Conservation (phyloP, 345 rosid genomes). For the Physaria fendleri region DNA sequence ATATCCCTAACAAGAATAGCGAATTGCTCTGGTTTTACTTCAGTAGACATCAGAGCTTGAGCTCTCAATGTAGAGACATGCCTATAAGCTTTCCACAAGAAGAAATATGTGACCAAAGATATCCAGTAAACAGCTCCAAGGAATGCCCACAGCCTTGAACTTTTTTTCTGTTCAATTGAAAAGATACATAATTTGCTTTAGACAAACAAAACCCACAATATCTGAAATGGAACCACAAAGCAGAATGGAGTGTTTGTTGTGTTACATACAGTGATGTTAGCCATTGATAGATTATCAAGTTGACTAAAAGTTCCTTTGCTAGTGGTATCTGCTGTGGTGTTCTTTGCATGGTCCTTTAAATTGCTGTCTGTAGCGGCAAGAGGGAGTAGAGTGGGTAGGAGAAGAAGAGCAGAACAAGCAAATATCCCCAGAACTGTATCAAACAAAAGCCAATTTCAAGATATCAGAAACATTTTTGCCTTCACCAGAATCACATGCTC, state of each 20-base stretch:
- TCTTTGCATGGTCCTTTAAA: not conserved
- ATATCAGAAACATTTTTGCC: constrained; percentile 11
- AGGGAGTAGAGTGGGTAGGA: constrained; percentile 76
- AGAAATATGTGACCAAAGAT: constrained; percentile 65
- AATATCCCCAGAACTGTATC: constrained; percentile 63
- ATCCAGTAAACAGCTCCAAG: constrained; percentile 60
- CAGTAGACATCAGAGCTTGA: constrained; percentile 58
- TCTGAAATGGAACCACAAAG: not conserved
- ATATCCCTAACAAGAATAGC: constrained; percentile 78
- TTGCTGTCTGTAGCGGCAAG: constrained; percentile 53
- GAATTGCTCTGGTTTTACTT: constrained; percentile 66
- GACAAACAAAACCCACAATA: not conserved
- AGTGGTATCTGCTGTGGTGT: constrained; percentile 19
- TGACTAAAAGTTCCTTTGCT: constrained; percentile 58
- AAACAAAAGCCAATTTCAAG: constrained; percentile 8
- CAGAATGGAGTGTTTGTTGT: not conserved
- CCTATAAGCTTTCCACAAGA: constrained; percentile 76
- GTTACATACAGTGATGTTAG: constrained; percentile 53
- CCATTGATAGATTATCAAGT: constrained; percentile 73
- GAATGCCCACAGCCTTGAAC: constrained; percentile 73
- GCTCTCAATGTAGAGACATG: constrained; percentile 72
- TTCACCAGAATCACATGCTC: not conserved
- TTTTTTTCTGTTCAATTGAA: constrained; percentile 34
- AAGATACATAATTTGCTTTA: not conserved
- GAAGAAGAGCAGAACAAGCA: constrained; percentile 51